Evolutionary conservation across 345 rosid species (phyloP).

Genomic region (Jatropha curcas): DNA sequence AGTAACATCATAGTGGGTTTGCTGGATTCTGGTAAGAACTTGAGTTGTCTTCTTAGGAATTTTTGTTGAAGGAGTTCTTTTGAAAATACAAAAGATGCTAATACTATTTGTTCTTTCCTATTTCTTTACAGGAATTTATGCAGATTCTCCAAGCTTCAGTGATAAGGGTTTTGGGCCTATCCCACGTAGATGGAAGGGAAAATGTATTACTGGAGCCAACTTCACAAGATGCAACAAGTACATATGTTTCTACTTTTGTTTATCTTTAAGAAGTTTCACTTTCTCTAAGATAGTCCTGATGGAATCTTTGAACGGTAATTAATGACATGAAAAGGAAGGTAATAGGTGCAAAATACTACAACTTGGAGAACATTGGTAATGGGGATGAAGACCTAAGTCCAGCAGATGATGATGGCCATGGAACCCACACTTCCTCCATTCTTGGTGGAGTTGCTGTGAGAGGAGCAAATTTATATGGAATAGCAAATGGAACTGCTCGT

Average conservation of each 20-base stretch:
- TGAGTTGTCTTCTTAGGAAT: no score
- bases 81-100: no score
- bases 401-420: slow-evolving; percentile 70
- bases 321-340: slow-evolving; percentile 55
- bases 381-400: slow-evolving; percentile 34
- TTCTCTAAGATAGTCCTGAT: no score
- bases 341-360: slow-evolving; percentile 70
- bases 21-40: slow-evolving; percentile 42
- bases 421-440: slow-evolving; percentile 79
- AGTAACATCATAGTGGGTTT: slow-evolving; percentile 40
- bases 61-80: no score
- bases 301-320: neutral
- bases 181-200: slow-evolving; percentile 79
- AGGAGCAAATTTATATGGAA: slow-evolving; percentile 67
- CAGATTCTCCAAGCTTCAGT: slow-evolving; percentile 44
- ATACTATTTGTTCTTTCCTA: no score
- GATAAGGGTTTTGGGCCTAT: slow-evolving; percentile 38
- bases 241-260: neutral
- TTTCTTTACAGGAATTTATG: slow-evolving; percentile 38
- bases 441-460: slow-evolving; percentile 54
- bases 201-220: slow-evolving; percentile 59
- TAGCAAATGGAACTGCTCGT: slow-evolving; percentile 72
- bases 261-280: no score
- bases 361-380: slow-evolving; percentile 25
- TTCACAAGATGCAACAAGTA: slow-evolving; percentile 90